Evolutionary conservation across 176 grass and related monocot genomes (phyloP).

Genomic region (Paspalum vaginatum): DNA sequence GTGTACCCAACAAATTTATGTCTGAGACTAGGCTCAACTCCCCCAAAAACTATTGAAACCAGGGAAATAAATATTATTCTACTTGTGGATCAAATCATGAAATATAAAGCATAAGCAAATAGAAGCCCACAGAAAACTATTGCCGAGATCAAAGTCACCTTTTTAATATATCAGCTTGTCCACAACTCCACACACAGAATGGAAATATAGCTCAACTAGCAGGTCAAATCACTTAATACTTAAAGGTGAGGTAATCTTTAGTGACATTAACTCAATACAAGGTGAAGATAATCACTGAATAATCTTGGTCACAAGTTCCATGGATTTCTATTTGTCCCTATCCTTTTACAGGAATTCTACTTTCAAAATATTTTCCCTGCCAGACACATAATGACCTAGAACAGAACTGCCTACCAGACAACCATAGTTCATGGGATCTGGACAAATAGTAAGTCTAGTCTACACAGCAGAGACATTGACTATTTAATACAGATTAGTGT

Average conservation of each 20-base stretch:
- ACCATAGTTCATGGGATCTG: slow-evolving; percentile 2
- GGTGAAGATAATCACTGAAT: not conserved
- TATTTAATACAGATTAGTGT: not conserved
- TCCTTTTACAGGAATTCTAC: not conserved
- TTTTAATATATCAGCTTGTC: not conserved
- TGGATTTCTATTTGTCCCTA: not conserved
- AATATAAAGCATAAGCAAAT: not conserved
- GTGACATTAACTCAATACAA: not conserved
- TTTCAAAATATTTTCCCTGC: not conserved
- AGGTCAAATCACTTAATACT: too few relatives aligned
- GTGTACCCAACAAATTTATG: not conserved
- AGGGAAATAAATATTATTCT: not conserved
- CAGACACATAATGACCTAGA: not conserved
- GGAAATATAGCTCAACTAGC: not conserved
- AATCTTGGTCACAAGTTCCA: not conserved
- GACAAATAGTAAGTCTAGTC: not conserved
- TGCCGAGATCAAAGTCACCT: not conserved
- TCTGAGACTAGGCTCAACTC: not conserved
- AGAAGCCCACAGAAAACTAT: not conserved
- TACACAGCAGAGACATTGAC: not conserved
- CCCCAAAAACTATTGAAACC: not conserved
- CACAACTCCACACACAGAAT: not conserved
- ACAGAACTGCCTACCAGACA: not conserved
- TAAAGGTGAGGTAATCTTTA: too few relatives aligned
- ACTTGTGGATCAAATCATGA: not conserved